Conservation (phyloP, 1,139 yeast genomes). For the Candida anutae region DNA sequence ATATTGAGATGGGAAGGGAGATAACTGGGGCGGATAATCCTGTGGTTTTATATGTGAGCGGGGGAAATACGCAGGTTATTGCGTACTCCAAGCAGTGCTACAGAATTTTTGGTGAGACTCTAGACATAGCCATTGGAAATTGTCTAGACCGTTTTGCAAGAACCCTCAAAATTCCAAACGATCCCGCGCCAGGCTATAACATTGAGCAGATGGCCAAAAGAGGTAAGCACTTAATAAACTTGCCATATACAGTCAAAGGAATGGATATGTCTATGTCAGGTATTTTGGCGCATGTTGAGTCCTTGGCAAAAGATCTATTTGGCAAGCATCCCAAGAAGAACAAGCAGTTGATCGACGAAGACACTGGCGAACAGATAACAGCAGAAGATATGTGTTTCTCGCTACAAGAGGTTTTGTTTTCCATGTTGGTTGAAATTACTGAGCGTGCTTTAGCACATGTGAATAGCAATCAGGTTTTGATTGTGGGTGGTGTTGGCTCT, state of each 20-base stretch:
- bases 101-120: constrained; percentile 93
- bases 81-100: constrained; percentile 92
- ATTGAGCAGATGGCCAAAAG: constrained; percentile 88
- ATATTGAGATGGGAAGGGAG: constrained; percentile 98
- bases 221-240: constrained; percentile 58
- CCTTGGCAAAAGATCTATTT: constrained; percentile 64
- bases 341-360: constrained; percentile 40
- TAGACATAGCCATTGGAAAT: constrained; percentile 95
- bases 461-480: constrained; percentile 76
- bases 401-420: constrained; percentile 82
- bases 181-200: constrained; percentile 96
- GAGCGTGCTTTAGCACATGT: constrained; percentile 99
- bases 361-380: constrained; percentile 53
- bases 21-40: constrained; percentile 94
- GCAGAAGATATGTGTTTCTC: constrained; percentile 89
- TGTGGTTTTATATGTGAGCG: constrained; percentile 92
- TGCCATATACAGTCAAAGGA: constrained; percentile 96
- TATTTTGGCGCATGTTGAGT: constrained; percentile 76
- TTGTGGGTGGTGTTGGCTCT: constrained; percentile 98
- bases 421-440: constrained; percentile 96
- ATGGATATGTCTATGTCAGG: constrained; percentile 99
- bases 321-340: constrained; percentile 25
- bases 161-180: constrained; percentile 77
- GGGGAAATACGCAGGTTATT: constrained; percentile 97
- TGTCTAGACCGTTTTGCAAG: constrained; percentile 95